Evolutionary conservation across 2,329 filamentous ascomycete species (phyloP).

Genomic region (Phialocephala subalpina): DNA sequence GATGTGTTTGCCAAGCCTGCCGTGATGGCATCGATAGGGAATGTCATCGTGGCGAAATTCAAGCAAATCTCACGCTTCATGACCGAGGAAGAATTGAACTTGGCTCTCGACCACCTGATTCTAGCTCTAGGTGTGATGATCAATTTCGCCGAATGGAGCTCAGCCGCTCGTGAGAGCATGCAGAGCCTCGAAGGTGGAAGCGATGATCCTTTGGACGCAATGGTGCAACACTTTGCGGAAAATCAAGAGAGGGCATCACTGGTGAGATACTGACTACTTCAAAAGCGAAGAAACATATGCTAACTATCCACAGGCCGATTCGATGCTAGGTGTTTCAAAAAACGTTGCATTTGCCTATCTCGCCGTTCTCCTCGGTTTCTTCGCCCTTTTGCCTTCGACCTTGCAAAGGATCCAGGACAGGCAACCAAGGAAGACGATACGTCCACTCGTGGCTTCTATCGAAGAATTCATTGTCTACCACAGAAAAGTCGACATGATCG

Average conservation of each 20-base stretch:
- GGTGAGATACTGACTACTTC: conserved; percentile 57
- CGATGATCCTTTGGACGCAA: conserved; percentile 59
- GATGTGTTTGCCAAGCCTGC: conserved; percentile 70
- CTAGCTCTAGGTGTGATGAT: conserved; percentile 84
- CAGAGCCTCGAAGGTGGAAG: conserved; percentile 48
- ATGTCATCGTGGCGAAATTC: conserved; percentile 61
- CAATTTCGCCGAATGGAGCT: conserved; percentile 84
- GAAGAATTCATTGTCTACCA: conserved; percentile 69
- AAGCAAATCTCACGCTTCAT: conserved; percentile 55
- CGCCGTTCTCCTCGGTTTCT: conserved; percentile 81
- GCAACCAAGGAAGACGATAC: conserved; percentile 56
- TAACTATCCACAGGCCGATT: conserved; percentile 62
- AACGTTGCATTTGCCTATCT: conserved; percentile 90
- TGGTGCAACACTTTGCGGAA: conserved; percentile 73
- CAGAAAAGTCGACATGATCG: conserved; percentile 59
- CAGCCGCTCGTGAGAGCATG: conserved; percentile 62
- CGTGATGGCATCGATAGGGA: conserved; percentile 58
- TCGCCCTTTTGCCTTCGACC: conserved; percentile 67
- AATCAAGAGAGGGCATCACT: conserved; percentile 71
- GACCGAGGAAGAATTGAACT: conserved; percentile 56
- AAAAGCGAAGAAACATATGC: not conserved
- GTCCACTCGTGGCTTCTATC: conserved; percentile 61
- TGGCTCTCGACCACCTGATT: conserved; percentile 74
- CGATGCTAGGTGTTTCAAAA: conserved; percentile 76
- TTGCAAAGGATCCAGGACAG: conserved; percentile 50